Conservation (phyloP, 331 rosid species). For the Cydonia oblonga region DNA sequence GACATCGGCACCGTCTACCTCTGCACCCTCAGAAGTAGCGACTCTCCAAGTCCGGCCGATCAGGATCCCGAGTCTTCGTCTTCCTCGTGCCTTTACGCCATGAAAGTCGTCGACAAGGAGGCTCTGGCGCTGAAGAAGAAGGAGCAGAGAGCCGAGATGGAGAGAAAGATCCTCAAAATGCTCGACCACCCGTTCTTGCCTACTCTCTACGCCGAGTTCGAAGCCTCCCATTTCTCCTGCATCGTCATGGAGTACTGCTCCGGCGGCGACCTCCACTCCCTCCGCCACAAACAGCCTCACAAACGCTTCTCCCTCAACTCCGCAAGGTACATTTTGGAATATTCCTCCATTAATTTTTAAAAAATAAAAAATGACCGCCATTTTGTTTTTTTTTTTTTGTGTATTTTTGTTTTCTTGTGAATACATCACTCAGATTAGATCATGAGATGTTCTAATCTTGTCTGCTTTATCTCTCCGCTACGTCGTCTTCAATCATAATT, state of each 20-base stretch:
- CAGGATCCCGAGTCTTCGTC: slow-evolving; percentile 1
- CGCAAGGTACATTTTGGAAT: slow-evolving; percentile 44
- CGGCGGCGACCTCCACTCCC: slow-evolving; percentile 91
- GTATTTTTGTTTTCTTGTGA: slow-evolving; percentile 23
- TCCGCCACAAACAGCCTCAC: slow-evolving; percentile 57
- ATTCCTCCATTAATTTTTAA: background rate
- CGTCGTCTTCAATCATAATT: slow-evolving; percentile 13
- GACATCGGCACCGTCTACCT: slow-evolving; percentile 90
- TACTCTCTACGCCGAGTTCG: slow-evolving; percentile 82
- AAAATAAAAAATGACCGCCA: background rate
- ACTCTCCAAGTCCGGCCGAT: slow-evolving; percentile 9
- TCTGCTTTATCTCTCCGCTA: slow-evolving; percentile 22
- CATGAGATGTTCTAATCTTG: slow-evolving; percentile 31
- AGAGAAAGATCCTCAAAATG: slow-evolving; percentile 83
- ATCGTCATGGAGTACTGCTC: slow-evolving; percentile 95
- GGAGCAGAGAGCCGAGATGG: slow-evolving; percentile 79
- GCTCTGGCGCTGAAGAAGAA: slow-evolving; percentile 74
- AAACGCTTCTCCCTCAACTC: slow-evolving; percentile 70
- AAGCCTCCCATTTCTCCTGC: slow-evolving; percentile 85
- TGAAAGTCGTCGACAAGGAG: slow-evolving; percentile 93
- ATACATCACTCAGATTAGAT: background rate
- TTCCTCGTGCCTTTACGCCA: slow-evolving; percentile 47
- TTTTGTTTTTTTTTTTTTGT: background rate
- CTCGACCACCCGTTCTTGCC: slow-evolving; percentile 97
- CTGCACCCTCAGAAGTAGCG: slow-evolving; percentile 42